Evolutionary conservation across 495 filamentous ascomycete species (phyloP), one percentile per base, ranked within the genome.

Genomic region (Lophium mytilinum): DNA sequence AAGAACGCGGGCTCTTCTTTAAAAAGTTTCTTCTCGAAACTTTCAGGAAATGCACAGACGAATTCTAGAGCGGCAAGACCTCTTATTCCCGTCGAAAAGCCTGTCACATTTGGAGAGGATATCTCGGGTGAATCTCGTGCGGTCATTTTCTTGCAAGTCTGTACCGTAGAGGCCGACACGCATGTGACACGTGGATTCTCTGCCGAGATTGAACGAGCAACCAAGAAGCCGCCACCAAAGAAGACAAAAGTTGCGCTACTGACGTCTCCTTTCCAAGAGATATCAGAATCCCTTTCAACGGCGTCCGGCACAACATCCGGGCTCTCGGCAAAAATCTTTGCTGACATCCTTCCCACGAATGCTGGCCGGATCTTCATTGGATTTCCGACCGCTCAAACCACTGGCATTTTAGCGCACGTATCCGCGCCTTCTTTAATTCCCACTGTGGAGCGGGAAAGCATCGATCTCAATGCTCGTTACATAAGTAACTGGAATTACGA

Each of bases 341-440:
- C 83, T 0, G 90, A 90, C 0, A 89, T 97, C n/a, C 72, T 96
- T 1, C 94, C 94, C 18, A 87, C 81, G 36, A 93, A 90, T 66
- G 82, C 84, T 43, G 94, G 94, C 21, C 81, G 86, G 50, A 84
- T 99, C 35, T 99, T 96, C 67, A 99, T 99, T 64, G 94, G 94
- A 1, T 97, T 97, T 69, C 92, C 93, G 21, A 99, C 94, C 3
- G 87, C 88, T 46, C 94, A 99, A 72, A 99, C 94, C 0, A 99
- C 94, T 3, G 90, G 90, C 24, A 83, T 91, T 11, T 87, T 90
- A 35, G 88, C 90, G 63, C 94, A 99, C 72, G 86, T 99, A n/a
- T 96, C 90, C n/a, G 94, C 94, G 1, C 91, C 91, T 7, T 96
- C 92, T 14, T 85, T 97, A 39, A 97, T 99, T 59, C 94, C 94